Conservation (phyloP, 306 rosid species). For the Cyclanthera cordifolia region DNA sequence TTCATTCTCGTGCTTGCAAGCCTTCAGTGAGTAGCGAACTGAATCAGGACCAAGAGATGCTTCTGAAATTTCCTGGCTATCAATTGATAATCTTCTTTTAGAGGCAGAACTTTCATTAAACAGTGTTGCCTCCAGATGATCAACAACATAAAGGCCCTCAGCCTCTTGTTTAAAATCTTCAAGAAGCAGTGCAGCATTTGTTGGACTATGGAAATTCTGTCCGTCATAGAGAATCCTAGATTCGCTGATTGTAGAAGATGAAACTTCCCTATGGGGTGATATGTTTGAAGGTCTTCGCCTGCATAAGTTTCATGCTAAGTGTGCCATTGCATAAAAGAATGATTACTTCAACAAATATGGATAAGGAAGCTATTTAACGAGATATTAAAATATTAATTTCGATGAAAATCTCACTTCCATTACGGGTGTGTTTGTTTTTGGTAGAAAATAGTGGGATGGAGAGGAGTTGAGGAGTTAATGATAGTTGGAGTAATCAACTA, state of each 20-base stretch:
- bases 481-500: too few relatives aligned
- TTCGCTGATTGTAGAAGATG: slow-evolving; percentile 47
- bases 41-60: slow-evolving; percentile 43
- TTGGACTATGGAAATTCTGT: slow-evolving; percentile 67
- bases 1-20: slow-evolving; percentile 59
- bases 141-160: slow-evolving; percentile 33
- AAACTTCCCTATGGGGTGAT: slow-evolving; percentile 31
- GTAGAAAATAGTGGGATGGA: too few relatives aligned
- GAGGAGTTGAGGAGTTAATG: too few relatives aligned
- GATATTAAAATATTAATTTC: neutral
- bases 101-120: slow-evolving; percentile 32
- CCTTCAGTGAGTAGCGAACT: slow-evolving; percentile 41
- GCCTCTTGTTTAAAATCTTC: slow-evolving; percentile 75
- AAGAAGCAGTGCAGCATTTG: slow-evolving; percentile 83
- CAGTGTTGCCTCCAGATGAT: slow-evolving; percentile 38
- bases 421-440: too few relatives aligned
- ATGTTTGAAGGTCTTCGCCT: slow-evolving; percentile 61
- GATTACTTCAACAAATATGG: neutral
- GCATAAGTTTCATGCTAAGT: slow-evolving; percentile 23
- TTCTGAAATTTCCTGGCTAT: slow-evolving; percentile 36
- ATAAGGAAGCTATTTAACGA: neutral
- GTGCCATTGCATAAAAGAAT: neutral
- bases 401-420: neutral
- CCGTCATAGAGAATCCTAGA: slow-evolving; percentile 57
- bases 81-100: slow-evolving; percentile 40